A percentile compares a stretch with the other conserved stretches of the same genome.
Conservation (phyloP, 306 rosid species). For the Rubus idaeus region DNA sequence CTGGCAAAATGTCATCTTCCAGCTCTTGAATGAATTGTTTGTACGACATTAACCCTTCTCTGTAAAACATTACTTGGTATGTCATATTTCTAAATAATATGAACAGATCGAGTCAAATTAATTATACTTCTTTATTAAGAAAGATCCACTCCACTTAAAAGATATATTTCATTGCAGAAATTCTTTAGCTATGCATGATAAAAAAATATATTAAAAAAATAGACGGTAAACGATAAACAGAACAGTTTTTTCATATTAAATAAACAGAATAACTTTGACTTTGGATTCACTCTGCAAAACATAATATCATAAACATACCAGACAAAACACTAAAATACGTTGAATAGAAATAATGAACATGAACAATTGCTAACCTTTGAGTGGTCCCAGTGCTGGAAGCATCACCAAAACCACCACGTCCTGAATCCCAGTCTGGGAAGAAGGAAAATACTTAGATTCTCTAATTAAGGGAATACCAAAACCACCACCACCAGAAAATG, state of each 20-base stretch:
- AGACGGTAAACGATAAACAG: background rate
- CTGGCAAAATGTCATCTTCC: conserved; percentile 93
- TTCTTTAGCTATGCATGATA: background rate
- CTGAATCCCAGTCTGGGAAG: conserved; percentile 48
- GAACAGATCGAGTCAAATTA: background rate
- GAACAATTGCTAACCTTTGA: conserved; percentile 44
- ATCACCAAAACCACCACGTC: conserved; percentile 47
- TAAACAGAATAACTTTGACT: background rate
- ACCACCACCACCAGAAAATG: too few species aligned
- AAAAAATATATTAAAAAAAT: background rate
- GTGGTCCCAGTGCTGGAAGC: conserved; percentile 33
- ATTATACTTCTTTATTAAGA: background rate
- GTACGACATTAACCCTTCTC: conserved; percentile 97
- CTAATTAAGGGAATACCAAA: background rate
- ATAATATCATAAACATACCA: conserved; percentile 1
- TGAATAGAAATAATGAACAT: background rate
- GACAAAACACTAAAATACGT: conserved; percentile 5
- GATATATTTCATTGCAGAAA: background rate
- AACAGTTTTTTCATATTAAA: background rate
- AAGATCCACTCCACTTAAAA: background rate
- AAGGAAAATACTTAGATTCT: background rate
- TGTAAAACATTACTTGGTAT: conserved; percentile 36
- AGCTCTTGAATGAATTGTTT: conserved; percentile 99
- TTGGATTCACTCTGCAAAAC: background rate
- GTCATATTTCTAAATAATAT: conserved; percentile 22